Percentiles rank a stretch among this genome's conserved stretches.
Evolutionary conservation across 2,329 filamentous ascomycete genomes (phyloP).

Genomic region (Cytospora piceicola): DNA sequence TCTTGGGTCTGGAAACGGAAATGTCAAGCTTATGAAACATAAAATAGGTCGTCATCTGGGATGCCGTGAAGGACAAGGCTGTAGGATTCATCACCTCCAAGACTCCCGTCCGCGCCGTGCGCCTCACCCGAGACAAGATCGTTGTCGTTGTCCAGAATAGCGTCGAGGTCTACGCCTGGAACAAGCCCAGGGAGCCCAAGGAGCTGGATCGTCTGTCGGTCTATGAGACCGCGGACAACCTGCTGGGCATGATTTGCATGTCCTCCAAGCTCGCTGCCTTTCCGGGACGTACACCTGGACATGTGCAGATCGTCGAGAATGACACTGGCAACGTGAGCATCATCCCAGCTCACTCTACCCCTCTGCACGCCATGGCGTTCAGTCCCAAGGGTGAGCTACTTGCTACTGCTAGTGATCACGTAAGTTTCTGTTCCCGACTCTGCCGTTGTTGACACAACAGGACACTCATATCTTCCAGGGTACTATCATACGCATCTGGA

Average conservation of each 20-base stretch:
- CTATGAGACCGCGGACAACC: constrained; percentile 87
- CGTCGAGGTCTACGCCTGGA: constrained; percentile 80
- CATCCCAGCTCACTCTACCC: constrained; percentile 83
- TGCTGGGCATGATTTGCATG: constrained; percentile 77
- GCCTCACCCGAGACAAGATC: constrained; percentile 75
- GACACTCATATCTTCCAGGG: constrained; percentile 53
- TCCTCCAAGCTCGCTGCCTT: constrained; percentile 77
- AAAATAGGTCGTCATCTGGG: constrained; percentile 80
- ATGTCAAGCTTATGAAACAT: constrained; percentile 7
- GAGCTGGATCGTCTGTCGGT: constrained; percentile 67
- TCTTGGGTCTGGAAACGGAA: background rate
- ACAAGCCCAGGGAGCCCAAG: constrained; percentile 52
- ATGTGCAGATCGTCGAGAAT: constrained; percentile 85
- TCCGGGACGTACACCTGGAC: constrained; percentile 83
- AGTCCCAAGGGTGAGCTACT: constrained; percentile 80
- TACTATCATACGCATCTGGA: constrained; percentile 85
- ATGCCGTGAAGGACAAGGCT: constrained; percentile 75
- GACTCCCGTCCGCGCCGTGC: constrained; percentile 78
- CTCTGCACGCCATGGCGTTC: constrained; percentile 77
- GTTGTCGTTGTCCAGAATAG: constrained; percentile 82
- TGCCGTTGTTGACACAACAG: background rate
- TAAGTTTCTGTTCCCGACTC: constrained; percentile 38
- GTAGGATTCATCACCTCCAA: constrained; percentile 80
- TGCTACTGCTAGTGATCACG: constrained; percentile 86
- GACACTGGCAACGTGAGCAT: constrained; percentile 84